A percentile compares a stretch with the other conserved stretches of the same genome.
phyloP scores from a whole-genome alignment of 768 basidiomycete genomes.

The Sporobolomyces roseus region DNA sequence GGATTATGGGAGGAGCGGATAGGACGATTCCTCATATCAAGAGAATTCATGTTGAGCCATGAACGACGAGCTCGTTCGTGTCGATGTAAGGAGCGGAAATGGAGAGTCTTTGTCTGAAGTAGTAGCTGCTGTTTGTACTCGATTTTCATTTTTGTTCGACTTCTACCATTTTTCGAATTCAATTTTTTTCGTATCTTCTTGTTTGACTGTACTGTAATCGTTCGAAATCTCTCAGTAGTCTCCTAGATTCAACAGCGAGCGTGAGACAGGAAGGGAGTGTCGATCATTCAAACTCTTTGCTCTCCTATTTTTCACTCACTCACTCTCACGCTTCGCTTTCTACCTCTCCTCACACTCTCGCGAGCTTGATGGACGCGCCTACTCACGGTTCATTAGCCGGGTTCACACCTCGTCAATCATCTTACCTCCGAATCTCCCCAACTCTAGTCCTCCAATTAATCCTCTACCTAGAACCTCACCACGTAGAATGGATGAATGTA shows the following conservation, averaged over 20 bases:
- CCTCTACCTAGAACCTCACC: slow-evolving; percentile 40
- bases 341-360: not conserved
- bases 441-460: slow-evolving; percentile 40
- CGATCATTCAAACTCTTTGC: no score
- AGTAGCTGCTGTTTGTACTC: no score
- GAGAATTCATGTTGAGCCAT: slow-evolving; percentile 32
- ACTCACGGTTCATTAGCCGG: not conserved
- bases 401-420: slow-evolving; percentile 37
- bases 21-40: slow-evolving; percentile 29
- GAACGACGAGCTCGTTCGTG: not conserved
- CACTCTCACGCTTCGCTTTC: not conserved
- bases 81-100: no score
- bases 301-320: no score
- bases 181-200: no score
- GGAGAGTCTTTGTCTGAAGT: no score
- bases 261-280: no score
- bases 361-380: not conserved
- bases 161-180: no score
- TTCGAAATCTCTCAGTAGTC: no score
- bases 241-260: no score
- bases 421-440: slow-evolving; percentile 42
- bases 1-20: not conserved
- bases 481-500: slow-evolving; percentile 39
- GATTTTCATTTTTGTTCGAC: no score
- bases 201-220: no score